Base-by-base conservation (phyloP, 208 protist genomes). In the Trypanosoma mega region DNA sequence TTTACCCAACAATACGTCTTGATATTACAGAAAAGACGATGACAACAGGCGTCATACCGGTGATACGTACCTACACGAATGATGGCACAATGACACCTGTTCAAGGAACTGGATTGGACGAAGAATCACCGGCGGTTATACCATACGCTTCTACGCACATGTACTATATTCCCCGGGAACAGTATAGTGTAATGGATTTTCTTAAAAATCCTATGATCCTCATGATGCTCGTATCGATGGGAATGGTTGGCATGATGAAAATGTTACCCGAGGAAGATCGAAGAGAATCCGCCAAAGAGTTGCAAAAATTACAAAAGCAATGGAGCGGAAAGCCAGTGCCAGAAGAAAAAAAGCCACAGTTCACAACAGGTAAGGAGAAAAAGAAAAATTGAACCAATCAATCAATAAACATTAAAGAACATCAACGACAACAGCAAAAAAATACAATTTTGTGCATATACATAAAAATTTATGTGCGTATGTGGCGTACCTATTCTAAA, bases 131-230 rank as follows among this genome's bases (percentile, higher is more conserved):
- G 2, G 73, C 74, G 24, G 14, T 87, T 9, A 94, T 94, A 49
- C 84, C 87, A 8, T 30, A 73, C 2, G 49, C 48, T 0, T 77
- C 56, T 3, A 34, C 78, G 16, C 82, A 90, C 67, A 33, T 26
- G 11, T 94, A 91, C 71, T 92, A 84, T 61, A 63, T 91, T 16
- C 88, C 88, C 1, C 82, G 85, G 11, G 76, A 89, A 64, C 44
- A 91, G 76, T 90, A 90, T 72, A 75, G 63, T 46, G 31, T 89
- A 24, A 65, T 54, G 68, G 60, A 54, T 21, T 29, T 94, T 27
- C 52, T 94, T 16, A 89, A 78, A 59, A 94, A 80, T 66, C 88
- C 88, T 2, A 85, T 92, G 78, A 73, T 94, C 30, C 16, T 94
- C 33, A 89, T 94, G 76, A 76, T 94, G 79, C 18, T 90, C 39